Base-by-base conservation (phyloP, 192 early-diverging fungal species). In the Linnemannia hyalina region DNA sequence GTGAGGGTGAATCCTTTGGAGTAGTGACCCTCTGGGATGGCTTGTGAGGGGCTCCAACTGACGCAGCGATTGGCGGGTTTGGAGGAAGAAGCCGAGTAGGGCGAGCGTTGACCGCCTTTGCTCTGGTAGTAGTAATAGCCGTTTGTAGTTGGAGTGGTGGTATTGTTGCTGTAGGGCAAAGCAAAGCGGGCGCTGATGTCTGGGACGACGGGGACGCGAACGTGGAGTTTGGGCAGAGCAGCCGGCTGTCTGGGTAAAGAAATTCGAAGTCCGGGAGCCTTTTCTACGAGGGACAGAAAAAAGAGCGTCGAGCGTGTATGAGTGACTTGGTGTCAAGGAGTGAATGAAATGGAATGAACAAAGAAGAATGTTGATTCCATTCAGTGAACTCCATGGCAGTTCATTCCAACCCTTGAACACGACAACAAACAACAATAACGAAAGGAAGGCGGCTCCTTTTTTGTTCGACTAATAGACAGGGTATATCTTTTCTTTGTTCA, bases 1-100 rank as follows among this genome's bases (percentile, higher is more conserved):
- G 84, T 86, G 40, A 86, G 84, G 23, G 84, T 86, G 49, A 86
- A 86, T n/a, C 84, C 84, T 60, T 86, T 86, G 26, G 84, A 81
- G 35, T 86, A 86, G 63, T 86, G 55, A 35, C 84, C 79, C 26
- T 75, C 84, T 0, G 84, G 84, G 29, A 86, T 86, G 11, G 84
- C 75, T 47, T 86, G 75, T 18, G 84, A 77, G 32, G 84, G 84
- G 65, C 80, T 86, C 84, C 84, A 86, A 69, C 84, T 81, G 11
- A 38, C 70, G 41, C 80, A 49, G 35, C 84, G 79, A 65, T 38
- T 60, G 69, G 29, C 49, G 41, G 52, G 16, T 75, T 42, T 73
- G 32, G 32, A 49, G n/a, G 16, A 36, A 40, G 38, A 65, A 57
- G 32, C 54, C 0, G 74, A 38, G 16, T 26, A 26, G n/a, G 40